Evolutionary conservation across 805 yeast genomes (phyloP), one percentile per base, ranked within the genome.

Genomic region (Kodamaea restingae): DNA sequence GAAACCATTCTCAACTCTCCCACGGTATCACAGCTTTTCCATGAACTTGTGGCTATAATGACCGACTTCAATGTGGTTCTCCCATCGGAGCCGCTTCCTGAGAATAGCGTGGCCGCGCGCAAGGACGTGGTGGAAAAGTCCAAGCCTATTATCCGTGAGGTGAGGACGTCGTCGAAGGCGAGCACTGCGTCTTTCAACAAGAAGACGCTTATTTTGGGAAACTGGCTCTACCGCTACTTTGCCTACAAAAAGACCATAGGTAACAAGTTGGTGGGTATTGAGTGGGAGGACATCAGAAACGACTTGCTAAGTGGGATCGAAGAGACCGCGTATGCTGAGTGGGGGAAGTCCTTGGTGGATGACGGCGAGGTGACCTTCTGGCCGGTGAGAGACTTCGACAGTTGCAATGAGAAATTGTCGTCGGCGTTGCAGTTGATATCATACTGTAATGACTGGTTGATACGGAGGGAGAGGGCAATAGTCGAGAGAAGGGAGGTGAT

Each of bases 251-350:
- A 63, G 42, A 51, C 62, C 4, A 46, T 57, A 7, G 58, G 57
- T 8, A 62, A 61, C 47, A 67, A 68, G 12, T 48, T 66, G 12
- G 33, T 66, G 17, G 68, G 61, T 2, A 63, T 68, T 48, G 72
- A 65, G 49, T 68, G 71, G 71, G 71, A 68, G 39, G 68, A 62
- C 38, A 59, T 67, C 26, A 46, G 72, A 21, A 54, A 59, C 40
- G 73, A 68, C 35, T 46, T 67, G 26, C 41, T 56, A 8, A 51
- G 55, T 38, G 70, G 71, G 7, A 49, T 66, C 17, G 73, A 68
- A 45, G 48, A 52, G n/a, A 55, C 56, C 39, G 33, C 63, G 24
- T 65, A 66, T 46, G 58, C 53, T 41, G 60, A 58, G 37, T 54
- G 55, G 37, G 72, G 72, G 4, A 59, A 57, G 15, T 36, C 46